Evolutionary conservation across 768 basidiomycete genomes (phyloP).

Genomic region (Panellus pusillus): DNA sequence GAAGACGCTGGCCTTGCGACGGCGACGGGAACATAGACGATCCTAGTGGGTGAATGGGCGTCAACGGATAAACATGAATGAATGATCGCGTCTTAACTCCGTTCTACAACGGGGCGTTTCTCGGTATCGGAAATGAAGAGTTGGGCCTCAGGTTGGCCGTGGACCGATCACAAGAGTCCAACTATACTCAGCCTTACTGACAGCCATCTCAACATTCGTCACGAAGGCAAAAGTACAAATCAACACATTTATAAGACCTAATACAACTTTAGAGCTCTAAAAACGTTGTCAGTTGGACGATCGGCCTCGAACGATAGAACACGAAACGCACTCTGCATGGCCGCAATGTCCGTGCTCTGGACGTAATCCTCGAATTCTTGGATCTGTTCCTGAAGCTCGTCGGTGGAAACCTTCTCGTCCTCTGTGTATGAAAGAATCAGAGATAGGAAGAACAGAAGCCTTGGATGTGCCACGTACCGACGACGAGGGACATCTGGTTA

Average conservation of each 20-base stretch:
- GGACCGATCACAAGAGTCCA: slow-evolving; percentile 7
- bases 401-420: slow-evolving; percentile 92
- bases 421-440: slow-evolving; percentile 47
- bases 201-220: slow-evolving; percentile 13
- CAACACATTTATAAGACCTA: no score
- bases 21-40: not conserved
- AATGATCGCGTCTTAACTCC: slow-evolving; percentile 17
- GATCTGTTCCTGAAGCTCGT: slow-evolving; percentile 92
- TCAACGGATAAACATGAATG: not conserved
- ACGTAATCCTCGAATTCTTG: slow-evolving; percentile 83
- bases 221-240: slow-evolving; percentile 6
- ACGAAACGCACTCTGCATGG: slow-evolving; percentile 80
- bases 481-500: slow-evolving; percentile 51
- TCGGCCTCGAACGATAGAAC: not conserved
- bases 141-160: slow-evolving; percentile 9
- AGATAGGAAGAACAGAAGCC: not conserved
- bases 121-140: slow-evolving; percentile 23
- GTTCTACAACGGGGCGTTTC: slow-evolving; percentile 9
- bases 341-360: slow-evolving; percentile 89
- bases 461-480: slow-evolving; percentile 41
- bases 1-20: not conserved
- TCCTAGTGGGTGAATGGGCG: not conserved
- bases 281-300: not conserved
- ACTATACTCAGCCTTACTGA: slow-evolving; percentile 7
- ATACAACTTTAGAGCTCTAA: slow-evolving; percentile 15